Base-by-base conservation (phyloP, 2,329 filamentous ascomycete genomes). In the Cordyceps cateniannulata region DNA sequence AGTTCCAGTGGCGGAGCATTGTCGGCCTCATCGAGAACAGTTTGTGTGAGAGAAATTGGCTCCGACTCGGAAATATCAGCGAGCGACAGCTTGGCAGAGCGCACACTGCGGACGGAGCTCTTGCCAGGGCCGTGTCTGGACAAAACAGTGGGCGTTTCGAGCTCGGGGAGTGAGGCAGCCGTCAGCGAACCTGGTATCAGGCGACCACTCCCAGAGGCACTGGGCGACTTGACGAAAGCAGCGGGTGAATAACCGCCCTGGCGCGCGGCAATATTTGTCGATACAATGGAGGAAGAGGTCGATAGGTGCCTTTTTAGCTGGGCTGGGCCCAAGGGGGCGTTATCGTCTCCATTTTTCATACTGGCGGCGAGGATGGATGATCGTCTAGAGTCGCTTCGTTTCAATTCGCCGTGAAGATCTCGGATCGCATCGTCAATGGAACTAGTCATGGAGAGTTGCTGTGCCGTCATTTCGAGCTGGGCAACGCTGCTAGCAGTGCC, bases 341-440 rank as follows among this genome's bases (percentile, higher is more conserved):
- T 62, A 40, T 65, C 63, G 32, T 63, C 60, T 47, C 58, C 66
- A 62, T 62, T 66, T 68, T 64, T 75, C 63, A 78, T 70, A 59
- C 76, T 79, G 50, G 79, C 77, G 22, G 82, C 84, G 49, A 84
- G 77, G 54, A 86, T 77, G 9, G 85, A 88, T 2, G 86, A 88
- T 62, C 82, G 80, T 63, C 84, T 80, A 69, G 85, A 90, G 69
- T 89, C 88, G 69, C 79, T 84, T 65, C 85, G 81, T 74, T 90
- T 90, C 69, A 89, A 77, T 72, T 90, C 86, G 63, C 85, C 79
- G 72, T 90, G 86, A 65, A 91, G 79, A 68, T 88, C 85, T 62
- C 88, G 83, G 67, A 92, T 93, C 66, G 90, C 88, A 76, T 89
- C 85, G 67, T 89, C 88, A 69, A 92, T 89, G 63, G 89, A 90